Base-by-base conservation (phyloP, 2,329 filamentous ascomycete species). In the Blumeria graminis region DNA sequence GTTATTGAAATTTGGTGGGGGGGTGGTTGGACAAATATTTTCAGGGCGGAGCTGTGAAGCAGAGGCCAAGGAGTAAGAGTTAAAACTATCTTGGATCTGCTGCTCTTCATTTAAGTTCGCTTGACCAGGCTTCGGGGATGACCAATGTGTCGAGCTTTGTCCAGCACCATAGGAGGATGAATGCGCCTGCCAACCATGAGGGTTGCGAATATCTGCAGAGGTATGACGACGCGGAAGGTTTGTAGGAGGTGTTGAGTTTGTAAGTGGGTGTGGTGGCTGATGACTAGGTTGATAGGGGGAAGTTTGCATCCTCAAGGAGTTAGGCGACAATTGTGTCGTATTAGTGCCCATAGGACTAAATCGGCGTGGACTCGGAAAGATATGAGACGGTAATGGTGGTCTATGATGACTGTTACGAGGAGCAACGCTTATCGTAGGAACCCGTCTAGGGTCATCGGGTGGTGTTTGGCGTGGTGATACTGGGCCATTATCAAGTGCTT, bases 391-490 rank as follows among this genome's bases (percentile, higher is more conserved):
- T 11, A 92, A 78, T 11, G 85, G 79, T 38, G 86, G 82, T 3
- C 56, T 50, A 33, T 86, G 80, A 63, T 82, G 79, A 64, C 78
- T 80, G 53, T 74, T 71, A 59, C 76, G 71, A 55, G 77, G 74
- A 36, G 62, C 59, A 10, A 60, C 56, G 54, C 81, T 76, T 56
- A 78, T 74, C 54, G 89, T 72, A 55, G 82, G 87, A 33, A 53
- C 56, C 28, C 85, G 77, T 58, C 88, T 81, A 56, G 80, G 78
- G 58, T 94, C 90, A 64, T 94, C 89, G 64, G 89, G 84, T 9
- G 88, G 80, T 61, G 89, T 71, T 69, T 94, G 89, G 60, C 88
- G 81, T 18, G 90, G 90, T 43, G 90, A 96, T 41, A 94, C 76
- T 10, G 89, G 88, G 1, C 82, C 77, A 59, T 85, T 81, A 60